phyloP scores from a whole-genome alignment of 257 asterid species.

The Solanum etuberosum region DNA sequence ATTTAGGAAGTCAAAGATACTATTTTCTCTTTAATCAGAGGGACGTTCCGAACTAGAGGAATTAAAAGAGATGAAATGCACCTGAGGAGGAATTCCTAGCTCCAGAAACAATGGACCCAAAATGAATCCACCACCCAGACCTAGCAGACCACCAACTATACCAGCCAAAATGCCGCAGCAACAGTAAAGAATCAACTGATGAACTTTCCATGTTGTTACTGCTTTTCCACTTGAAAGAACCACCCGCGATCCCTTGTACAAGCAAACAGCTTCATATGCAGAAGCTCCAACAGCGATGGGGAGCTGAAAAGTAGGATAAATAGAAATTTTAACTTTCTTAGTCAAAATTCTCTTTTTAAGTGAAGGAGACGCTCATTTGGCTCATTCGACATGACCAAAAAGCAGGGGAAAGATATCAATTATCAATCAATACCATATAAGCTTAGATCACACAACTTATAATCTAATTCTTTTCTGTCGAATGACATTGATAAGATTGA shows the following conservation, averaged over 20 bases:
- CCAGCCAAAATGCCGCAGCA: constrained; percentile 47
- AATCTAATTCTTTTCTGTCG: background rate
- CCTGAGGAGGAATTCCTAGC: constrained; percentile 63
- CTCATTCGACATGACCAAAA: background rate
- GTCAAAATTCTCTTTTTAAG: background rate
- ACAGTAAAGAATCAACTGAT: constrained; percentile 39
- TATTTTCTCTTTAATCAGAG: background rate
- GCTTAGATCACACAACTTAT: background rate
- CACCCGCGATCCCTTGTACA: constrained; percentile 42
- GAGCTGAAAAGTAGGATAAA: constrained; percentile 18
- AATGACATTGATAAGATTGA: background rate
- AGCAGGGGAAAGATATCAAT: background rate
- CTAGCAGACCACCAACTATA: constrained; percentile 51
- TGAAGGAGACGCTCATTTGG: background rate
- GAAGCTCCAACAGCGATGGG: constrained; percentile 49
- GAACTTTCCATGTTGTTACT: constrained; percentile 29
- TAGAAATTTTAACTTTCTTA: background rate
- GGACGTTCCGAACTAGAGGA: background rate
- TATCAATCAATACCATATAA: background rate
- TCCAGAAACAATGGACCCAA: constrained; percentile 47
- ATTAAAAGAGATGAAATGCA: background rate
- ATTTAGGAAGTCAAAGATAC: background rate
- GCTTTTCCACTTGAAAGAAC: constrained; percentile 29
- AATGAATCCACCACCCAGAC: constrained; percentile 68
- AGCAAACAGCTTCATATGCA: constrained; percentile 38